These are phyloP conservation scores for Plicaturopsis crispa DNA, from an alignment of 768 basidiomycete species.

Conservation along the genomic window DNA sequence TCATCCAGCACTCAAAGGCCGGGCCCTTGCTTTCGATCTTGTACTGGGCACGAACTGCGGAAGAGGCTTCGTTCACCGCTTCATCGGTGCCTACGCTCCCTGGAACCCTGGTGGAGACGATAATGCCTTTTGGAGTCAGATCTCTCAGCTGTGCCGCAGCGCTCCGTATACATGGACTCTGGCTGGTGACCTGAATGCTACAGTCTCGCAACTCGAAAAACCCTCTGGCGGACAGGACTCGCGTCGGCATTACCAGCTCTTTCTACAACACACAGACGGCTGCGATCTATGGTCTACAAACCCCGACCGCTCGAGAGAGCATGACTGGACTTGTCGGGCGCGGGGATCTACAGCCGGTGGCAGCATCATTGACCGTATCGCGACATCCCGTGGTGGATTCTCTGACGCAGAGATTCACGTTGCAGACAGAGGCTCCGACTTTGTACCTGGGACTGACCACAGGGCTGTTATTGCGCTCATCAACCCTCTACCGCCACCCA, in stretches of 20 bases:
- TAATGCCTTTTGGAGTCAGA: slow-evolving; percentile 9
- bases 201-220: slow-evolving; percentile 7
- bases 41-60: slow-evolving; percentile 9
- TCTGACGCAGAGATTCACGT: too few species aligned
- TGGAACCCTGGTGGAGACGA: slow-evolving; percentile 17
- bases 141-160: slow-evolving; percentile 4
- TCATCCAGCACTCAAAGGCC: slow-evolving; percentile 9
- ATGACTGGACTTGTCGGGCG: slow-evolving; percentile 11
- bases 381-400: slow-evolving; percentile 5
- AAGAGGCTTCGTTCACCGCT: slow-evolving; percentile 10
- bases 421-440: too few species aligned
- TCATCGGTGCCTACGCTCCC: slow-evolving; percentile 19
- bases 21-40: slow-evolving; percentile 14
- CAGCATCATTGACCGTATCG: slow-evolving; percentile 16
- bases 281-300: slow-evolving; percentile 11
- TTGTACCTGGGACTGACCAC: too few species aligned
- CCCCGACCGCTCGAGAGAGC: slow-evolving; percentile 5
- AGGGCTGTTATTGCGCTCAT: too few species aligned
- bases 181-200: slow-evolving; percentile 13
- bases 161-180: too few species aligned
- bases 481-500: too few species aligned
- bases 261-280: slow-evolving; percentile 5
- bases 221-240: slow-evolving; percentile 3
- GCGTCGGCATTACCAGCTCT: slow-evolving; percentile 1
- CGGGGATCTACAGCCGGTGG: slow-evolving; percentile 5